A percentile compares a stretch with the other conserved stretches of the same genome.
These are phyloP conservation scores for Themeda triandra DNA, from an alignment of 176 grass and related monocot genomes.

Conservation along the genomic window DNA sequence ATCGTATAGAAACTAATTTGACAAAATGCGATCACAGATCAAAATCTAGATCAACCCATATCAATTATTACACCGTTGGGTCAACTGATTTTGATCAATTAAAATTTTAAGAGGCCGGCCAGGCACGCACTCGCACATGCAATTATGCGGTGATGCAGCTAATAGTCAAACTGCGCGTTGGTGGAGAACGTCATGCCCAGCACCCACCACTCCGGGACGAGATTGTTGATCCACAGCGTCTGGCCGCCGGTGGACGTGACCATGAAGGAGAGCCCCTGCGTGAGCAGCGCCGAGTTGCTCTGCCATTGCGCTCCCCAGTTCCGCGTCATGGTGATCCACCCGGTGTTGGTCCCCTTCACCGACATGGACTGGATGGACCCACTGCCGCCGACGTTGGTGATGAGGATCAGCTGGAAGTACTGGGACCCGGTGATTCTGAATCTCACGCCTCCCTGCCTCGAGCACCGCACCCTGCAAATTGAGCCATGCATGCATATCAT, in stretches of 20 bases:
- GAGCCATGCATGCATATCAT: no score
- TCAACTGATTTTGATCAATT: not conserved
- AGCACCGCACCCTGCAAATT: slow-evolving; percentile 34
- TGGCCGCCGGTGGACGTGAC: slow-evolving; percentile 49
- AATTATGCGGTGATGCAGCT: not conserved
- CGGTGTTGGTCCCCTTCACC: slow-evolving; percentile 13
- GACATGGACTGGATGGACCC: slow-evolving; percentile 24
- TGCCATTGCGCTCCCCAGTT: slow-evolving; percentile 61
- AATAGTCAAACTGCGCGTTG: slow-evolving; percentile 51
- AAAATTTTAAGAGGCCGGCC: not conserved
- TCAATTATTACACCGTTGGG: not conserved
- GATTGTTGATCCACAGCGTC: slow-evolving; percentile 22
- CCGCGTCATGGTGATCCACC: slow-evolving; percentile 12
- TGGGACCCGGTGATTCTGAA: slow-evolving; percentile 37
- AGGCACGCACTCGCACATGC: not conserved
- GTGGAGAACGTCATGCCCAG: slow-evolving; percentile 48
- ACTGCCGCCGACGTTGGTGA: slow-evolving; percentile 39
- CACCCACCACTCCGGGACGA: slow-evolving; percentile 32
- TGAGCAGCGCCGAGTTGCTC: slow-evolving; percentile 9
- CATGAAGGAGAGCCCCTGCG: slow-evolving; percentile 47
- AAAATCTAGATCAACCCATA: slow-evolving; percentile 28
- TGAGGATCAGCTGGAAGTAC: slow-evolving; percentile 40
- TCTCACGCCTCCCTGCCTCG: slow-evolving; percentile 30
- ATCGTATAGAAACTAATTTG: slow-evolving; percentile 11
- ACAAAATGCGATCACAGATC: not conserved